phyloP scores from a whole-genome alignment of 169 alveolate species.

The Eimeria falciformis region DNA sequence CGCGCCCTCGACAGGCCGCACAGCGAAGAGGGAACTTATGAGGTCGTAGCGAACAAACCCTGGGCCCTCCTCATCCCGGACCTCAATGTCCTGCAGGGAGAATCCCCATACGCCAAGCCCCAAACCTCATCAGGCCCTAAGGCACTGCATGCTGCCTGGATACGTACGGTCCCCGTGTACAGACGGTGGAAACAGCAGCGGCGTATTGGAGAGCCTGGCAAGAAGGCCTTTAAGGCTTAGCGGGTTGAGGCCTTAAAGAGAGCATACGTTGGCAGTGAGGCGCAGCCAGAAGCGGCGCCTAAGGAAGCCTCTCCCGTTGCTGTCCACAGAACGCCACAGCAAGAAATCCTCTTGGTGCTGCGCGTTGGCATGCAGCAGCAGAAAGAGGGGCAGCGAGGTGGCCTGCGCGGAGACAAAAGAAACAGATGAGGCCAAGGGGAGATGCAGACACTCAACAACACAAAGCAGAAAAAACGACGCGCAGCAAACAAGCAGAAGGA shows the following conservation, averaged over 20 bases:
- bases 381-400: constrained; percentile 15
- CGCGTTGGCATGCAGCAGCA: constrained; percentile 8
- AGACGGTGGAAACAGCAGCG: too few relatives aligned
- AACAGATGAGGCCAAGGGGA: neutral
- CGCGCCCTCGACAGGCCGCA: constrained; percentile 18
- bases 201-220: too few relatives aligned
- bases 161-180: too few relatives aligned
- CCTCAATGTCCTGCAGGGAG: constrained; percentile 18
- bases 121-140: too few relatives aligned
- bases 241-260: constrained; percentile 14
- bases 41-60: constrained; percentile 59
- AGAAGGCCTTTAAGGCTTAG: too few relatives aligned
- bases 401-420: neutral
- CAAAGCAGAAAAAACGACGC: too few relatives aligned
- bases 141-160: too few relatives aligned
- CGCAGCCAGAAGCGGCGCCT: constrained; percentile 11
- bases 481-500: neutral
- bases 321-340: constrained; percentile 38
- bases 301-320: constrained; percentile 17
- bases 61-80: constrained; percentile 3
- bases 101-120: neutral
- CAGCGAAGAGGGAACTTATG: constrained; percentile 34
- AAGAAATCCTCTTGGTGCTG: neutral
- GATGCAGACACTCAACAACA: too few relatives aligned
- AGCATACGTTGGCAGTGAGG: neutral